Base-by-base conservation (phyloP, 1,284 basidiomycete genomes). In the Cutaneotrichosporon sp. region DNA sequence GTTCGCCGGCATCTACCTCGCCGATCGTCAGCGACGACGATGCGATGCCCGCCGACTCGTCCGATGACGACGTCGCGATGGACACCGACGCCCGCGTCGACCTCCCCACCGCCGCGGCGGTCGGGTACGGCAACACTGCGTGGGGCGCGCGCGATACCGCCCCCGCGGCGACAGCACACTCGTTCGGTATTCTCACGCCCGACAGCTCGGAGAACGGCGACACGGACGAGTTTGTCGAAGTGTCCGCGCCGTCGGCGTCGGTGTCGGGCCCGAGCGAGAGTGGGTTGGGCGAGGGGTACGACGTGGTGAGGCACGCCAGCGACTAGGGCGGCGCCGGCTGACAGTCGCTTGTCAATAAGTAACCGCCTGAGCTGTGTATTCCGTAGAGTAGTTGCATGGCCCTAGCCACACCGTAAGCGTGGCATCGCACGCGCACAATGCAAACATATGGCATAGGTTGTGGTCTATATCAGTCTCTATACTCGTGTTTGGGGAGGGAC, bases 41-140 rank as follows among this genome's bases (percentile, higher is more conserved):
- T 15, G 39, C 26, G 26, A 30, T 10, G 26, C 7, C 41, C n/a
- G 35, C 37, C 26, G 43, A 50, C 22, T 39, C 44, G 35, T 30
- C 26, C 26, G 13, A 30, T 18, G 51, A 49, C 21, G 43, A 40
- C 46, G 21, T 57, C 33, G 35, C 14, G 52, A 58, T 34, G 41
- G 33, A 18, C 44, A 30, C 26, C 7, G 17, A n/a, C 52, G 5
- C 17, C 10, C 39, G n/a, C 2, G 22, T 45, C 26, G 34, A 38
- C 10, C 49, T 48, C 13, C 10, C 26, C 1, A 18, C 50, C 2
- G 50, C 54, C 0, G 59, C 54, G n/a, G 46, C 38, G 12, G 42
- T 67, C 7, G 65, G 65, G 3, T 69, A 63, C 45, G 67, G 65
- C 4, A 67, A 67, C 51, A 66, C 61, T 26, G 62, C 64, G n/a